phyloP scores from a whole-genome alignment of 805 yeast genomes.

The Metschnikowia baotianmanensis region DNA sequence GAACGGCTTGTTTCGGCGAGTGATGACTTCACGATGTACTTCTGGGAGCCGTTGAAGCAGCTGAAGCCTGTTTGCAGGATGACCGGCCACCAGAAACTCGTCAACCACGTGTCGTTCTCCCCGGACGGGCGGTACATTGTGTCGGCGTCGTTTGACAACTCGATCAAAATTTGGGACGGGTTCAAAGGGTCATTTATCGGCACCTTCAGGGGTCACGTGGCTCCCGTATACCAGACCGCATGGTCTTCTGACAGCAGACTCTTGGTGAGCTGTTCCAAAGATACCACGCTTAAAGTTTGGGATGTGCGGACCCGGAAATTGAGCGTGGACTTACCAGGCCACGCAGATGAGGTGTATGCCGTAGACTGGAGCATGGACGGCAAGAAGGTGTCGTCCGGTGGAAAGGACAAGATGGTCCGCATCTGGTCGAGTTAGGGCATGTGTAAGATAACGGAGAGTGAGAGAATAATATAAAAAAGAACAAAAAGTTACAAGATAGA shows the following conservation, averaged over 20 bases:
- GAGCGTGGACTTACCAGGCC: slow-evolving; percentile 91
- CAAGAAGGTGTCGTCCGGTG: slow-evolving; percentile 91
- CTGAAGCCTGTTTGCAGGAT: slow-evolving; percentile 85
- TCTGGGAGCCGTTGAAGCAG: slow-evolving; percentile 88
- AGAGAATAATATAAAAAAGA: neutral
- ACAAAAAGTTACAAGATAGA: too few species aligned
- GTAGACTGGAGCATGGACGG: slow-evolving; percentile 99
- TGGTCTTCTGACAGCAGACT: slow-evolving; percentile 96
- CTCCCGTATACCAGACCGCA: slow-evolving; percentile 95
- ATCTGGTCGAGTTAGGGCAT: slow-evolving; percentile 66
- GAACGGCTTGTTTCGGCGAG: slow-evolving; percentile 93
- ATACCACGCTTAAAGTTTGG: slow-evolving; percentile 96
- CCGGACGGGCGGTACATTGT: slow-evolving; percentile 93
- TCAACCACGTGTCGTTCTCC: slow-evolving; percentile 91
- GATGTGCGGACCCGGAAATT: slow-evolving; percentile 84
- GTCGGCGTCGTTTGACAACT: slow-evolving; percentile 92
- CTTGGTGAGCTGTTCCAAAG: slow-evolving; percentile 91
- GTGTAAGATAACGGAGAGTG: neutral
- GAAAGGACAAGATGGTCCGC: slow-evolving; percentile 91
- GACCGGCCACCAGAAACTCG: slow-evolving; percentile 97
- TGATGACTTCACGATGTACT: slow-evolving; percentile 96
- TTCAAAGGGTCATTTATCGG: slow-evolving; percentile 84
- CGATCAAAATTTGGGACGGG: slow-evolving; percentile 96
- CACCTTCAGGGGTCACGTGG: slow-evolving; percentile 95
- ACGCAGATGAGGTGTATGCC: slow-evolving; percentile 91